Evolutionary conservation across 306 rosid species (phyloP).

Genomic region (Cucurbita ficifolia): DNA sequence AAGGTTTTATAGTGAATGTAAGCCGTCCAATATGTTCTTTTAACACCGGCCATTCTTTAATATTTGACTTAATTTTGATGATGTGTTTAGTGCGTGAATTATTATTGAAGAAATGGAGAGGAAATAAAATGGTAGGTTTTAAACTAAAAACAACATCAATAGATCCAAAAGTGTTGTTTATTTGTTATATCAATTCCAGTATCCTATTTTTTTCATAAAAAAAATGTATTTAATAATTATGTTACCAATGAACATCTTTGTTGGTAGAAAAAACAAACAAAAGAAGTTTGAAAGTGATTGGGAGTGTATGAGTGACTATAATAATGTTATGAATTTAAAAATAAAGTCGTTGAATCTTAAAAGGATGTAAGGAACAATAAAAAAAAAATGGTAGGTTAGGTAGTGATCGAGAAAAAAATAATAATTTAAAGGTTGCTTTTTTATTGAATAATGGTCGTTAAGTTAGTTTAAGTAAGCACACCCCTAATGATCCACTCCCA

Average conservation of each 20-base stretch:
- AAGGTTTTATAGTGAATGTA: background rate
- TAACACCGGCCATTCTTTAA: background rate
- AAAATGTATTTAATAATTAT: background rate
- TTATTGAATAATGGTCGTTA: background rate
- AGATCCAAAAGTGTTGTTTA: background rate
- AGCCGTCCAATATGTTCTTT: background rate
- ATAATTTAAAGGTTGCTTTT: background rate
- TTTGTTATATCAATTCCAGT: background rate
- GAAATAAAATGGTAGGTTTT: background rate
- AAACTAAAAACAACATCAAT: background rate
- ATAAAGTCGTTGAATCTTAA: background rate
- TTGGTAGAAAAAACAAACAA: background rate
- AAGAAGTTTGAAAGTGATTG: background rate
- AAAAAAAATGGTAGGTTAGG: background rate
- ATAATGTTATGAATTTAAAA: background rate
- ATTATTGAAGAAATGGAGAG: background rate
- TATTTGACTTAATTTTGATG: background rate
- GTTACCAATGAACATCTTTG: background rate
- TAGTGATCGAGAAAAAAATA: background rate
- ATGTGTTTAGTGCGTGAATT: background rate
- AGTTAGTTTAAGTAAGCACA: background rate
- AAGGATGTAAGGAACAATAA: background rate
- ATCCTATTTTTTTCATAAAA: background rate
- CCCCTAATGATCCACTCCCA: background rate
- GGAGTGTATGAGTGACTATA: background rate